Evolutionary conservation across 805 yeast species (phyloP).

Genomic region (Kodamaea kaohsiungensis): DNA sequence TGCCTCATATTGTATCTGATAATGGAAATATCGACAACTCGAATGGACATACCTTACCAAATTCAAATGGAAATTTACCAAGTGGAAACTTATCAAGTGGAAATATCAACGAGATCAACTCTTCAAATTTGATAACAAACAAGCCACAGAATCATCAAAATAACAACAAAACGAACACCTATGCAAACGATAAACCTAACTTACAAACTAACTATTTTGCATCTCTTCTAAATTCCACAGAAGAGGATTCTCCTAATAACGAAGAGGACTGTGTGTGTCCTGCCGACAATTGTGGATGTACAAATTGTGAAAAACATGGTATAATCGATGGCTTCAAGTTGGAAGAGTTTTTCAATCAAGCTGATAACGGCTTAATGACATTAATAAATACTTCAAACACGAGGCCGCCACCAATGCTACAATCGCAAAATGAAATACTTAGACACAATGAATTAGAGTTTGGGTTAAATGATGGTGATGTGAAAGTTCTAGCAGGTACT

Average conservation of each 20-base stretch:
- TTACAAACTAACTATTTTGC: not conserved
- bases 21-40: not conserved
- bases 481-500: constrained; percentile 1
- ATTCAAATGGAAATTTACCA: not conserved
- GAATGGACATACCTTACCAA: not conserved
- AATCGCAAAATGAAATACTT: not conserved
- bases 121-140: not conserved
- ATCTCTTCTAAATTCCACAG: not conserved
- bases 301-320: constrained; percentile 47
- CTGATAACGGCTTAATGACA: not conserved
- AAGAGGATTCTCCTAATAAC: constrained; percentile 5
- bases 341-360: constrained; percentile 30
- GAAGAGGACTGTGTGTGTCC: constrained; percentile 27
- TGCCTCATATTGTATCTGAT: not conserved
- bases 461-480: not conserved
- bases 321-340: constrained; percentile 43
- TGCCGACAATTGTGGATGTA: constrained; percentile 33
- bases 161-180: not conserved
- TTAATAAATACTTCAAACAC: not conserved
- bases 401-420: not conserved
- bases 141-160: not conserved
- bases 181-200: not conserved
- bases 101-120: not conserved
- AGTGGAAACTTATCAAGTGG: not conserved
- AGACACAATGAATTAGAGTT: not conserved